These are phyloP conservation scores for Pogostemon cablin DNA, from an alignment of 257 asterid genomes.

Conservation along the genomic window DNA sequence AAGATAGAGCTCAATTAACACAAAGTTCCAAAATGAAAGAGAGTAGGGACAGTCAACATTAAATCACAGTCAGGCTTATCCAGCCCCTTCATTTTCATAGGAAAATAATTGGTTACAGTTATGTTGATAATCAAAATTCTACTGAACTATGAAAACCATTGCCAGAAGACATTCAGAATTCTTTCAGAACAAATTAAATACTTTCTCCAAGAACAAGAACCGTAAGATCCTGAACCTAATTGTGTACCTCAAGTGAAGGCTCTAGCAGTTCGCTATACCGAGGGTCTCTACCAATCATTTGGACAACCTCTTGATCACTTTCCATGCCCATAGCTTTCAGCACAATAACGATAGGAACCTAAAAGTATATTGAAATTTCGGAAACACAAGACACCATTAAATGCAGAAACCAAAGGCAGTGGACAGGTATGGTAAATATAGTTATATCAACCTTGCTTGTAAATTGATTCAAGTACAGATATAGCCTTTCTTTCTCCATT, in stretches of 20 bases:
- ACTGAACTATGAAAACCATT: slow-evolving; percentile 13
- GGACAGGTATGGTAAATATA: slow-evolving; percentile 20
- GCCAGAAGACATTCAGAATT: not conserved
- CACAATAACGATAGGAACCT: slow-evolving; percentile 90
- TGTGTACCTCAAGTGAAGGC: slow-evolving; percentile 90
- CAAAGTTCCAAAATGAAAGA: not conserved
- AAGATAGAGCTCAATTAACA: no score
- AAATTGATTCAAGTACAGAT: slow-evolving; percentile 68
- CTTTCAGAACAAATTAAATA: slow-evolving; percentile 11
- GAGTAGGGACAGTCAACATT: not conserved
- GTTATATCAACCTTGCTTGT: slow-evolving; percentile 58
- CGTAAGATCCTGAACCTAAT: slow-evolving; percentile 16
- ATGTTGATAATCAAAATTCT: slow-evolving; percentile 18
- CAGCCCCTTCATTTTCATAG: not conserved
- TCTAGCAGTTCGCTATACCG: slow-evolving; percentile 76
- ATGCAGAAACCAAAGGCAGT: slow-evolving; percentile 22
- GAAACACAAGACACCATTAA: slow-evolving; percentile 12
- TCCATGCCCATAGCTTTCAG: slow-evolving; percentile 99
- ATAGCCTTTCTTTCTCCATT: slow-evolving; percentile 87
- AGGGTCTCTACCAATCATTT: slow-evolving; percentile 97
- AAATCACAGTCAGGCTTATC: slow-evolving; percentile 23
- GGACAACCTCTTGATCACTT: slow-evolving; percentile 96
- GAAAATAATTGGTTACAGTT: slow-evolving; percentile 8
- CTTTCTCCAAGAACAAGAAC: slow-evolving; percentile 15
- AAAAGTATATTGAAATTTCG: slow-evolving; percentile 32